Evolutionary conservation across 2,329 filamentous ascomycete species (phyloP), one percentile per base, ranked within the genome.

Genomic region (Fusarium napiforme): DNA sequence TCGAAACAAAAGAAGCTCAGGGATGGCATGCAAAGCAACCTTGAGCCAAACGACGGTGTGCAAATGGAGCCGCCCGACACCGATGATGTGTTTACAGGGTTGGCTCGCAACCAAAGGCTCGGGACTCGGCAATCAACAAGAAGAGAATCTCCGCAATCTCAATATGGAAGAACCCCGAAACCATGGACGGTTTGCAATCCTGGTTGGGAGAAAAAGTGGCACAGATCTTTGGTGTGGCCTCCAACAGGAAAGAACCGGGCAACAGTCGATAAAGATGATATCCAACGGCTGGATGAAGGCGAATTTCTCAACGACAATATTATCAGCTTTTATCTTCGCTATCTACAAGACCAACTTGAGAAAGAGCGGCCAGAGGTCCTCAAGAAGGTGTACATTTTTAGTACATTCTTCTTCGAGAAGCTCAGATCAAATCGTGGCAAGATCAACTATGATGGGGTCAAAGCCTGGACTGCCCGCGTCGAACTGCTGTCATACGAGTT

Each of bases 261-360:
- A 2, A 90, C 87, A 2, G 90, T 96, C 3, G 89, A 93, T 64
- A 90, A 88, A 69, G 85, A 88, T n/a, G 94, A 96, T 78, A 90
- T 98, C 39, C 83, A 87, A 26, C 88, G 94, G 46, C 87, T 99
- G 6, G 92, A 97, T 68, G 93, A 97, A 71, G 93, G 91, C 18
- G 89, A 97, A 75, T 97, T 93, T 67, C 83, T 99, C 47, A 99
- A 99, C 79, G 96, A 99, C 83, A 97, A 94, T 78, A 84, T 99
- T 34, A 93, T 99, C 74, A 91, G 90, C 57, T 98, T 98, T 79
- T 97, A 97, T 79, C 86, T 97, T 62, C 91, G 92, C 36, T 93
- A 91, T 75, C 84, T 96, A 10, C 91, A 95, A 78, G 84, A 88
- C 64, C 82, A 87, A 46, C 81, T 93, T 40, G 87, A 90, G 71